A percentile compares a stretch with the other conserved stretches of the same genome.
Evolutionary conservation across 257 asterid genomes (phyloP).

Genomic region (Solanum pennellii): DNA sequence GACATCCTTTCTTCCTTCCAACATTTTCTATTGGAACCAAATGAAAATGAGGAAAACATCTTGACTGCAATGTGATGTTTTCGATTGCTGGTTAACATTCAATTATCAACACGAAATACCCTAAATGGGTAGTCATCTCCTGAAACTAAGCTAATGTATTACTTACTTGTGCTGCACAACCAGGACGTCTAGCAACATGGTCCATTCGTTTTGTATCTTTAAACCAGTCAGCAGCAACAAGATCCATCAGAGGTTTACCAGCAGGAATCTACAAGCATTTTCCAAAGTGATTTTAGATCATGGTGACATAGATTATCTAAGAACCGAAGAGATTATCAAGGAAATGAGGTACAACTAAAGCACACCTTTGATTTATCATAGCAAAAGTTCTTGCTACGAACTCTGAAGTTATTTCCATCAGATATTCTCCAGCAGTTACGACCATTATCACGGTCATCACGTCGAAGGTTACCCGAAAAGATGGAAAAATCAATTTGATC

Average conservation of each 20-base stretch:
- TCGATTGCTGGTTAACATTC: not conserved
- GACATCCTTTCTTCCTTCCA: not conserved
- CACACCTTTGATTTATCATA: conserved; percentile 90
- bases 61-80: not conserved
- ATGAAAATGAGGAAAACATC: not conserved
- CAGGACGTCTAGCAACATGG: conserved; percentile 85
- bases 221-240: conserved; percentile 96
- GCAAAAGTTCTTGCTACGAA: conserved; percentile 82
- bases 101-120: not conserved
- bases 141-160: not conserved
- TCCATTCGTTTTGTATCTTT: conserved; percentile 96
- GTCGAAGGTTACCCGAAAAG: conserved; percentile 90
- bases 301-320: not conserved
- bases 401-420: conserved; percentile 87
- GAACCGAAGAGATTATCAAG: not conserved
- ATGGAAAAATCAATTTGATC: conserved; percentile 74
- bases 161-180: conserved; percentile 95
- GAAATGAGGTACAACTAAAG: not conserved
- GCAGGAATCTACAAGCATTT: conserved; percentile 53
- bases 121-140: not conserved
- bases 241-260: conserved; percentile 94
- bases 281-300: conserved; percentile 15
- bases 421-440: conserved; percentile 92
- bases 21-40: not conserved
- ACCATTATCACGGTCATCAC: conserved; percentile 58